Evolutionary conservation across 768 basidiomycete genomes (phyloP).

Genomic region (Trichaptum fuscoviolaceum): DNA sequence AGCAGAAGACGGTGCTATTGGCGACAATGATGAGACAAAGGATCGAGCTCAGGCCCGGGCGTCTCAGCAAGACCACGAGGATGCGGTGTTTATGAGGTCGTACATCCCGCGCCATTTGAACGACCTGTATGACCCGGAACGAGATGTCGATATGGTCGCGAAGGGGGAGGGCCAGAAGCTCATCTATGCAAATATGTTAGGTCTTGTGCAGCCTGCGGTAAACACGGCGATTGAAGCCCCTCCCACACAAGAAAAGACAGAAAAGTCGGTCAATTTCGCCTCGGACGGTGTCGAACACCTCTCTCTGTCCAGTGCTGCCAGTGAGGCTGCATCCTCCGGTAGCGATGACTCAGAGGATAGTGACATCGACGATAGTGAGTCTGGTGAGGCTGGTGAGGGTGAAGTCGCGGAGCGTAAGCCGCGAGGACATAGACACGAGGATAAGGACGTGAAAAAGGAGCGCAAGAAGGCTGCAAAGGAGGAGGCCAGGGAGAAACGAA

Average conservation of each 20-base stretch:
- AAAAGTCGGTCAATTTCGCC: conserved; percentile 11
- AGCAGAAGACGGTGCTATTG: conserved; percentile 9
- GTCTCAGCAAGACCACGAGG: conserved; percentile 54
- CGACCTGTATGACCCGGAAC: conserved; percentile 92
- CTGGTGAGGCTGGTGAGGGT: conserved; percentile 10
- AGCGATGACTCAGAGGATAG: conserved; percentile 18
- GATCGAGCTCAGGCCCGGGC: conserved; percentile 9
- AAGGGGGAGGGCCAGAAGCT: conserved; percentile 66
- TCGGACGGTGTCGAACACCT: conserved; percentile 17
- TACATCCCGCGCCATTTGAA: conserved; percentile 92
- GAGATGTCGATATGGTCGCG: conserved; percentile 74
- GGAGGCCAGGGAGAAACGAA: conserved; percentile 81
- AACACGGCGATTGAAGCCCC: conserved; percentile 4
- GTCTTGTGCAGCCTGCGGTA: conserved; percentile 49
- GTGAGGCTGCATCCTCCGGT: conserved; percentile 3
- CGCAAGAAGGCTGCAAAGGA: conserved; percentile 87
- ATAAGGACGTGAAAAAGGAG: conserved; percentile 90
- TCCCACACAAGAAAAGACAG: conserved; percentile 1
- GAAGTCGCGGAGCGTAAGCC: conserved; percentile 50
- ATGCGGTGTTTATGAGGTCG: conserved; percentile 82
- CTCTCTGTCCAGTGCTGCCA: conserved; percentile 7
- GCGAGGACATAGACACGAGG: conserved; percentile 89
- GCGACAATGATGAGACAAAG: conserved; percentile 15
- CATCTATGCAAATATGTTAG: conserved; percentile 87
- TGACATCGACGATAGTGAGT: conserved; percentile 21